phyloP scores from a whole-genome alignment of 192 early-diverging fungal species.

The Chytriomyces confervae region DNA sequence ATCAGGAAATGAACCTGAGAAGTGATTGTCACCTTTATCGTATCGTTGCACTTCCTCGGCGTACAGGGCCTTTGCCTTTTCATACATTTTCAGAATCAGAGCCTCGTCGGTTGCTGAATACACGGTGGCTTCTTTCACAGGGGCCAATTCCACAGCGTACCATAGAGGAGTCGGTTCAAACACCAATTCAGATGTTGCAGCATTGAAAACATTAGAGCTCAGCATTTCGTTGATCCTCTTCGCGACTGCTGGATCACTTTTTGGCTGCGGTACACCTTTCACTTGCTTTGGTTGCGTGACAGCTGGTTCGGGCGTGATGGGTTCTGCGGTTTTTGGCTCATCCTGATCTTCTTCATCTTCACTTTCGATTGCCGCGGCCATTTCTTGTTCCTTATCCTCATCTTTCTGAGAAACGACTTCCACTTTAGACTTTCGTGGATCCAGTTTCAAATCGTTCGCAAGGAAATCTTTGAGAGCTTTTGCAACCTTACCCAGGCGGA shows the following conservation, averaged over 20 bases:
- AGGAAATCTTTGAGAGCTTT: conserved; percentile 46
- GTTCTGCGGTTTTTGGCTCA: conserved; percentile 25
- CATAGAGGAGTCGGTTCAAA: conserved; percentile 44
- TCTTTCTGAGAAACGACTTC: conserved; percentile 46
- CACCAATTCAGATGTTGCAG: neutral
- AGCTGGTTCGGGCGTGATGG: conserved; percentile 22
- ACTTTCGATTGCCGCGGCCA: conserved; percentile 10
- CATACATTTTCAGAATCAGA: conserved; percentile 34
- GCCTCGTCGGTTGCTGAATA: conserved; percentile 30
- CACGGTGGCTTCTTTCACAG: conserved; percentile 27
- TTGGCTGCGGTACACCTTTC: conserved; percentile 42
- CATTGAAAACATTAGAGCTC: neutral
- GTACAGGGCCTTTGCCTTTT: conserved; percentile 68
- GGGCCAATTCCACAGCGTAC: conserved; percentile 36
- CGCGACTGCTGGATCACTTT: conserved; percentile 44
- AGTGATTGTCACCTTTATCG: conserved; percentile 39
- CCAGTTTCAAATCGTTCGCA: conserved; percentile 42
- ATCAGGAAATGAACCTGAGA: neutral
- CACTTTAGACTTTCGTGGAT: conserved; percentile 37
- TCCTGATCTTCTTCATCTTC: conserved; percentile 34
- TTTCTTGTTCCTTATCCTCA: conserved; percentile 35
- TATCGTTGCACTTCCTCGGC: conserved; percentile 66
- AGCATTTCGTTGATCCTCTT: conserved; percentile 19
- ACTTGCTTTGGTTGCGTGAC: conserved; percentile 20
- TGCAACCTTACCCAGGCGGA: conserved; percentile 12